Percentiles rank a stretch among this genome's conserved stretches.
These are phyloP conservation scores for Phlebiopsis gigantea DNA, from an alignment of 768 basidiomycete genomes.

Conservation along the genomic window DNA sequence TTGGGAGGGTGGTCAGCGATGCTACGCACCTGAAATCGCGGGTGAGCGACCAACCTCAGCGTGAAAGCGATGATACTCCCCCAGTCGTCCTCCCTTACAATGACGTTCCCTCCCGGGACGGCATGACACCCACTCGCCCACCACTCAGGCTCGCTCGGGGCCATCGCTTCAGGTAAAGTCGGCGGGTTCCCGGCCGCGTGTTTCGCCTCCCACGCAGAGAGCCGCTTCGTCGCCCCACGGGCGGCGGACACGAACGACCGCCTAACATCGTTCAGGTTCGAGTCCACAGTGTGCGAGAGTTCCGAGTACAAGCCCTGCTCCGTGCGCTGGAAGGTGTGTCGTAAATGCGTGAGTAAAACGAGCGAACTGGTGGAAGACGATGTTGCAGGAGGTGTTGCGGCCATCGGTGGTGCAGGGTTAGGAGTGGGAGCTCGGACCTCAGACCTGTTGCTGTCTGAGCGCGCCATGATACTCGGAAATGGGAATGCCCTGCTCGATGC, in stretches of 20 bases:
- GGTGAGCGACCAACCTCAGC: constrained; percentile 42
- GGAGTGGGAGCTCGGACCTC: background rate
- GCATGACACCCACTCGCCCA: constrained; percentile 57
- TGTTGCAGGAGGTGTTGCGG: background rate
- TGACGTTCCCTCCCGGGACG: constrained; percentile 59
- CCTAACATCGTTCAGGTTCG: constrained; percentile 57
- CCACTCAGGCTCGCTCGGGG: constrained; percentile 51
- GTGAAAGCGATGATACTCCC: constrained; percentile 78
- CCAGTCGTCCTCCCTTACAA: constrained; percentile 69
- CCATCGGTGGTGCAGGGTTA: background rate
- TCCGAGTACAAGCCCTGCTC: constrained; percentile 58
- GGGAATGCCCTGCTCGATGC: background rate
- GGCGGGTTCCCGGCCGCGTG: constrained; percentile 36
- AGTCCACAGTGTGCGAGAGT: constrained; percentile 40
- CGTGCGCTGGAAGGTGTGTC: constrained; percentile 50
- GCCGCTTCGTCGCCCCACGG: constrained; percentile 46
- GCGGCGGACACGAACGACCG: constrained; percentile 50
- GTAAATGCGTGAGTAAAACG: constrained; percentile 41
- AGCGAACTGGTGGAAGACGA: constrained; percentile 23
- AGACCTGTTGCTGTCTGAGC: background rate
- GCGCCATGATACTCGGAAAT: background rate
- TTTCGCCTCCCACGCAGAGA: constrained; percentile 62
- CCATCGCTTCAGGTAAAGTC: constrained; percentile 12
- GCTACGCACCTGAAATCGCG: background rate
- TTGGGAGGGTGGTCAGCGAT: background rate